Evolutionary conservation across 805 yeast genomes (phyloP), one percentile per base, ranked within the genome.

Genomic region (Suhomyces xylopsoci): DNA sequence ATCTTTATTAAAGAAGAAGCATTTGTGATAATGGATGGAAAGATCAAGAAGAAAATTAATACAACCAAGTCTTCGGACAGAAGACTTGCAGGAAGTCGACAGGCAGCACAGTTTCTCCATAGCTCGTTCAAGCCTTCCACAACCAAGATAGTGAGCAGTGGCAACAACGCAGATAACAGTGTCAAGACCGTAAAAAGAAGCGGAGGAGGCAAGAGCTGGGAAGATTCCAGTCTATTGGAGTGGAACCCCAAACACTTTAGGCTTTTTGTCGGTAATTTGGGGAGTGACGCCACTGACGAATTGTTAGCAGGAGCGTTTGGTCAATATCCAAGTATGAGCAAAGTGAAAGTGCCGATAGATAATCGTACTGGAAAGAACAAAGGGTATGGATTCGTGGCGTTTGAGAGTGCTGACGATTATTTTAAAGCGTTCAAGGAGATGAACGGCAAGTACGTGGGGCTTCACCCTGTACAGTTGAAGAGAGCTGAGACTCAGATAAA

Each of bases 381-480:
- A 62, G 94, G 96, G 3, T 88, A 72, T 63, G 96, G 91, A 7
- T 88, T 88, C 65, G 86, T 88, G 12, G 82, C 89, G 5, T 88
- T 88, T 64, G 72, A 70, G 2, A 78, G 78, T 54, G 68, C 92
- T 0, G 81, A 83, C 19, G 93, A 88, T 62, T 88, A 85, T 59
- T 71, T 88, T 51, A 69, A 73, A 49, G 90, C 92, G 2, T 88
- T 85, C 67, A 84, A 82, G 62, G 89, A 85, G 60, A 80, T 87
- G 84, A 85, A 88, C 62, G 89, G 90, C 24, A 85, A 86, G 62
- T 87, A 85, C 58, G 78, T 88, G 47, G 96, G 94, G 1, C 81
- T 77, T 59, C 85, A 85, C 60, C 94, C 94, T 0, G 82, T 88
- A 25, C 84, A 80, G 52, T 68, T 88, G 64, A 84, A 85, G 64